A percentile compares a stretch with the other conserved stretches of the same genome.
Evolutionary conservation across 441 rosid species (phyloP).

Genomic region (Brassica balearica): DNA sequence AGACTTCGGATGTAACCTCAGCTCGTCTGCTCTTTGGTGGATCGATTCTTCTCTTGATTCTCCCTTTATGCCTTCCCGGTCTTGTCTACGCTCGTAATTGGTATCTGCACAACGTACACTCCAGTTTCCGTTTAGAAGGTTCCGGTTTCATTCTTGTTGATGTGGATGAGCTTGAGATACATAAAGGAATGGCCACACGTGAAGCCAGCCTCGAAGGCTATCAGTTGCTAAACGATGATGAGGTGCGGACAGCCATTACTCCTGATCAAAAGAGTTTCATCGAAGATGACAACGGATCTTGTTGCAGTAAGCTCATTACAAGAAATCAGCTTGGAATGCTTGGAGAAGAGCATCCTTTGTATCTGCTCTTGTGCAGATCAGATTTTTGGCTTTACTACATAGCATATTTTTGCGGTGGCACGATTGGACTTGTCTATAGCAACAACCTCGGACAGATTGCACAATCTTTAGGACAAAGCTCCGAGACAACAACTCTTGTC

Average conservation of each 20-base stretch:
- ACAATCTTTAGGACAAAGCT: constrained; percentile 69
- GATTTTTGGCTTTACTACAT: constrained; percentile 93
- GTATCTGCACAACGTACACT: constrained; percentile 68
- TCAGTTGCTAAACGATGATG: constrained; percentile 43
- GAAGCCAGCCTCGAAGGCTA: constrained; percentile 51
- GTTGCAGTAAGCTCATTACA: constrained; percentile 56
- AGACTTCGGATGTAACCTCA: constrained; percentile 39
- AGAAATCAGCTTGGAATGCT: constrained; percentile 69
- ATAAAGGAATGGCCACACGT: constrained; percentile 62
- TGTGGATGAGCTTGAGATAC: constrained; percentile 82
- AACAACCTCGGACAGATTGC: constrained; percentile 95
- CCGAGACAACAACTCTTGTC: constrained; percentile 65
- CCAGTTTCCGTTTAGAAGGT: constrained; percentile 65
- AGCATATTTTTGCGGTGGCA: constrained; percentile 89
- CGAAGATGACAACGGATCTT: constrained; percentile 48
- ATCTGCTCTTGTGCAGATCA: constrained; percentile 65
- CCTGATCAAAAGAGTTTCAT: constrained; percentile 41
- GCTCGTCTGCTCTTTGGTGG: constrained; percentile 72
- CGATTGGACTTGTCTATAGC: constrained; percentile 95
- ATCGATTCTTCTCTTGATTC: constrained; percentile 70
- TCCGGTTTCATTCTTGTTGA: constrained; percentile 82
- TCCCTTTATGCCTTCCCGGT: constrained; percentile 85
- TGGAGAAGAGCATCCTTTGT: constrained; percentile 76
- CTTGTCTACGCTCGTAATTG: constrained; percentile 75
- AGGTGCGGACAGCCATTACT: constrained; percentile 13